Evolutionary conservation across 441 rosid species (phyloP).

Genomic region (Geranium incanum): DNA sequence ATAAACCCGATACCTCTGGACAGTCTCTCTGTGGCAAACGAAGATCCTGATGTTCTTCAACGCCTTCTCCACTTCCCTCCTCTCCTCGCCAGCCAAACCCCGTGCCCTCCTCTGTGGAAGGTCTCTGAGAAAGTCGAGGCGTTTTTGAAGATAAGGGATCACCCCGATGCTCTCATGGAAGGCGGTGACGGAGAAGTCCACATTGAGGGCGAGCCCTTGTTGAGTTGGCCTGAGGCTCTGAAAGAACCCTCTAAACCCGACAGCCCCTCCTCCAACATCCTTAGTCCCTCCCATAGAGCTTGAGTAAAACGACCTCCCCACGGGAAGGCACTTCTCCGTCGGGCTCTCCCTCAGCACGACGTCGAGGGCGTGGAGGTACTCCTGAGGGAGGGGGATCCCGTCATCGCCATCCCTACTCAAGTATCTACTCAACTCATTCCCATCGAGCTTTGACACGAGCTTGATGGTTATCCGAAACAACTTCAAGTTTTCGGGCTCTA

Average conservation of each 20-base stretch:
- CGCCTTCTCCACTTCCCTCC: conserved; percentile 76
- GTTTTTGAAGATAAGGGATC: conserved; percentile 76
- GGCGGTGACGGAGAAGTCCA: conserved; percentile 81
- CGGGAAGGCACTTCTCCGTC: conserved; percentile 60
- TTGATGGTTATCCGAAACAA: conserved; percentile 61
- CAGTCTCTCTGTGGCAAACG: conserved; percentile 90
- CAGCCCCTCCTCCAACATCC: conserved; percentile 86
- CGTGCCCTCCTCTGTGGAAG: conserved; percentile 63
- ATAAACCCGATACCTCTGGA: conserved; percentile 72
- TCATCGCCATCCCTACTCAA: conserved; percentile 62
- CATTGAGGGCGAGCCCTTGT: conserved; percentile 86
- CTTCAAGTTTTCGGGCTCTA: conserved; percentile 41
- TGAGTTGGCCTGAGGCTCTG: conserved; percentile 90
- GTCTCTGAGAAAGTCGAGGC: conserved; percentile 66
- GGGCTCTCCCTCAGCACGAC: conserved; percentile 83
- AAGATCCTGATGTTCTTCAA: conserved; percentile 73
- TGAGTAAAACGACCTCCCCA: conserved; percentile 78
- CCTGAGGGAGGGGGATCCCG: conserved; percentile 82
- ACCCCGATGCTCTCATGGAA: conserved; percentile 92
- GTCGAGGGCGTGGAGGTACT: conserved; percentile 86
- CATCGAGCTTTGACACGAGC: conserved; percentile 78
- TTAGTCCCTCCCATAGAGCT: conserved; percentile 64
- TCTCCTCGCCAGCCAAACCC: conserved; percentile 57
- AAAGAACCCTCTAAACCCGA: conserved; percentile 86
- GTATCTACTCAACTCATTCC: conserved; percentile 53